Evolutionary conservation across 1,139 yeast species (phyloP), one percentile per base, ranked within the genome.

Genomic region (Entelexis paramagnoliae): DNA sequence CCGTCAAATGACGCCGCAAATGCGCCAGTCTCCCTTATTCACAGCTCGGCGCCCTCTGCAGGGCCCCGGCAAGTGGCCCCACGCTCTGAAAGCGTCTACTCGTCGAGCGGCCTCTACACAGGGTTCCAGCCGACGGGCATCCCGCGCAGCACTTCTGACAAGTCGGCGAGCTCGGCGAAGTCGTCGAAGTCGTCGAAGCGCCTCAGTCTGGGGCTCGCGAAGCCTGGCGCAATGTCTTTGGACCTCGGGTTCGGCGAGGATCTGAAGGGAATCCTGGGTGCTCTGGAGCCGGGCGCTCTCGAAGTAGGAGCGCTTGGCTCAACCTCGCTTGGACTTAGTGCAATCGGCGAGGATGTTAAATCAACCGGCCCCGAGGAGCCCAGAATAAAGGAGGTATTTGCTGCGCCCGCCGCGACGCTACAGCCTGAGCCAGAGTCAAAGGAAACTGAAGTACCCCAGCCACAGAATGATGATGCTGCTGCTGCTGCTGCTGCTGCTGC

Each of bases 201-300:
- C n/a, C 52, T 58, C n/a, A 54, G 58, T 16, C 46, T 59, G 4
- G 51, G 60, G 5, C 50, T 58, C 20, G 53, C 55, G 19, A 44
- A 39, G 14, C 46, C 46, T 2, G 46, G 30, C n/a, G 38, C 50
- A 13, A 13, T 32, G 6, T 19, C 36, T 2, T 20, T 42, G 3
- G 51, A 48, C 19, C 16, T 41, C 13, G 58, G 57, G 11, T 57
- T 59, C 43, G 57, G 59, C 14, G 59, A 57, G 17, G 59, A 58
- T 32, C 47, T 58, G 24, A 59, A 55, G 46, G 40, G 41, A 24
- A 36, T 58, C 10, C 50, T 59, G 1, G 33, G 51, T 6, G 43
- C 53, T 2, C 40, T 57, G 13, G 59, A 57, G 26, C 49, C 51
- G 41, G 45, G 14, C 17, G 26, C 36, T 2, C 17, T 30, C 10